A percentile compares a stretch with the other conserved stretches of the same genome.
phyloP scores from a whole-genome alignment of 2,329 filamentous ascomycete species.

The Mycosphaerelloides madeirae region DNA sequence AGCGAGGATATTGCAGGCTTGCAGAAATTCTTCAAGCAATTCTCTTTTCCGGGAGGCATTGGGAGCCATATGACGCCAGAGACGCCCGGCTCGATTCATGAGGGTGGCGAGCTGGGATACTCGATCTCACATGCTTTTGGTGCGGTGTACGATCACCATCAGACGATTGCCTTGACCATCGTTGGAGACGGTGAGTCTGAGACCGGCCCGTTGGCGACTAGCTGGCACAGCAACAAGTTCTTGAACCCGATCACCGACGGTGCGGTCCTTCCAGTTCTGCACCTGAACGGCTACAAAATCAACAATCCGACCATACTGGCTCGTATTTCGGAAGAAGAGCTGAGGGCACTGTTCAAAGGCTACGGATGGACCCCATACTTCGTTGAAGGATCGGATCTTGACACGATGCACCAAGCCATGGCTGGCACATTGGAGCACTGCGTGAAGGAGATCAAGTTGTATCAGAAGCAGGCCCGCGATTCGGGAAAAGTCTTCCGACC shows the following conservation, averaged over 20 bases:
- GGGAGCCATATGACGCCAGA: conserved; percentile 44
- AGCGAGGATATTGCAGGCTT: conserved; percentile 64
- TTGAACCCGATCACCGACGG: conserved; percentile 74
- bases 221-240: conserved; percentile 80
- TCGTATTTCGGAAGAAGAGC: conserved; percentile 68
- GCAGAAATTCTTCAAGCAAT: conserved; percentile 74
- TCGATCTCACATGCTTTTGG: conserved; percentile 75
- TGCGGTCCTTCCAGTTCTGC: conserved; percentile 70
- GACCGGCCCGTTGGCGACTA: conserved; percentile 71
- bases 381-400: conserved; percentile 68
- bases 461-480: conserved; percentile 67
- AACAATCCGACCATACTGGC: conserved; percentile 72
- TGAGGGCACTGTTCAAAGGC: conserved; percentile 63
- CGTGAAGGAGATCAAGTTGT: conserved; percentile 62
- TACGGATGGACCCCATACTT: conserved; percentile 79
- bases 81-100: conserved; percentile 67
- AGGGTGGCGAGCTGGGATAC: conserved; percentile 79
- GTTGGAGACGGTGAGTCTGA: conserved; percentile 79
- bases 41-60: conserved; percentile 75
- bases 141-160: conserved; percentile 67
- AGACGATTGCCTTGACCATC: conserved; percentile 71
- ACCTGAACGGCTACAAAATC: conserved; percentile 82
- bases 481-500: conserved; percentile 66
- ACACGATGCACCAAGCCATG: conserved; percentile 79
- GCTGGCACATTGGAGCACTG: conserved; percentile 69